phyloP scores from a whole-genome alignment of 208 protist genomes.

The Borovskyia barvae region DNA sequence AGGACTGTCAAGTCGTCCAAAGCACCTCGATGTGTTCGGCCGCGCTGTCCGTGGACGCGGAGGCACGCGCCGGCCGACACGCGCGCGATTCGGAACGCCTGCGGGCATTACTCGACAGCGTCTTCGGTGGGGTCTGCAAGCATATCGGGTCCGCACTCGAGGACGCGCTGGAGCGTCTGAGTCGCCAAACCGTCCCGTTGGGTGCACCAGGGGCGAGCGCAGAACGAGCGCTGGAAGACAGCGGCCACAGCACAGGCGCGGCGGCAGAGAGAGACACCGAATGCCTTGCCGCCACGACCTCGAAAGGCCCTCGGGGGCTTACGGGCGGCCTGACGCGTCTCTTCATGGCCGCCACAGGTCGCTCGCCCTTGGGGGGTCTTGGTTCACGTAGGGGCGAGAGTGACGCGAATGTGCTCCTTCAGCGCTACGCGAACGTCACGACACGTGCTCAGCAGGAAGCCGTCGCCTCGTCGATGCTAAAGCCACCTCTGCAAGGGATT shows the following conservation, averaged over 20 bases:
- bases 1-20: background rate
- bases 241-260: background rate
- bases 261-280: background rate
- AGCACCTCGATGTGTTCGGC: no score
- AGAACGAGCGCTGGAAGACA: background rate
- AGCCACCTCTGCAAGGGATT: slow-evolving; percentile 36
- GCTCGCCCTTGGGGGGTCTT: slow-evolving; percentile 4
- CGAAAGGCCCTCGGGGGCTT: slow-evolving; percentile 28
- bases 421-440: slow-evolving; percentile 50
- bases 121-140: slow-evolving; percentile 74
- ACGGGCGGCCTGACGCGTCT: slow-evolving; percentile 40
- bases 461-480: slow-evolving; percentile 33
- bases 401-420: slow-evolving; percentile 11
- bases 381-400: background rate
- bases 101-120: slow-evolving; percentile 35
- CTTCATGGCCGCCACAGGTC: slow-evolving; percentile 40
- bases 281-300: background rate
- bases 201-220: background rate
- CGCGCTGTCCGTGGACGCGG: background rate
- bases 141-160: slow-evolving; percentile 64
- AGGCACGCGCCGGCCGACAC: background rate
- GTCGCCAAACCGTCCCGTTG: slow-evolving; percentile 27
- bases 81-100: slow-evolving; percentile 16
- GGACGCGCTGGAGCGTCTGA: slow-evolving; percentile 57
- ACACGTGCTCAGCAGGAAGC: slow-evolving; percentile 60